These are phyloP conservation scores for Penicillium verrucosum DNA, from an alignment of 2,329 filamentous ascomycete species.

Conservation along the genomic window DNA sequence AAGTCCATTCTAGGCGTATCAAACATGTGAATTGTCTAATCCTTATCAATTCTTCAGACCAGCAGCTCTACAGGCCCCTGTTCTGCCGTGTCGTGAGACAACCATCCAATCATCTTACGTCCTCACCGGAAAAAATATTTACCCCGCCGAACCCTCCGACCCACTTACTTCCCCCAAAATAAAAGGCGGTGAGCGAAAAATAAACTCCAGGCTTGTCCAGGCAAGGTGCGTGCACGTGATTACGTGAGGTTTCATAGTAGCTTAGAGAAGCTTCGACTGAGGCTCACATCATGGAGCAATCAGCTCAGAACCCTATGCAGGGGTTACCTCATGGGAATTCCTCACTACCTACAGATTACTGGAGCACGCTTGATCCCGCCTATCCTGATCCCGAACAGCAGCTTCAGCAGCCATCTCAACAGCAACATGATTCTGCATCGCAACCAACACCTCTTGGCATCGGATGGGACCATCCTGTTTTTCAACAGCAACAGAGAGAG, in stretches of 20 bases:
- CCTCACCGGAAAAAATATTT: constrained; percentile 2
- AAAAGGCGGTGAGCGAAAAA: constrained; percentile 10
- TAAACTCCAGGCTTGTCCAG: neutral
- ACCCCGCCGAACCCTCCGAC: neutral
- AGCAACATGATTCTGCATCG: constrained; percentile 17
- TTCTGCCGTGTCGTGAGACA: constrained; percentile 3
- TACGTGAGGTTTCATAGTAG: constrained; percentile 2
- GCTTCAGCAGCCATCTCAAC: constrained; percentile 27
- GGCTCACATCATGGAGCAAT: constrained; percentile 36
- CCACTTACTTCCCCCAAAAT: neutral
- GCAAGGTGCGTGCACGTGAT: constrained; percentile 10
- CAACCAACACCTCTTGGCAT: constrained; percentile 34
- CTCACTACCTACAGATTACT: constrained; percentile 36
- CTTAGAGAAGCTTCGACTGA: constrained; percentile 6
- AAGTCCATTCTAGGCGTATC: constrained; percentile 10
- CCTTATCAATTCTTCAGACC: constrained; percentile 12
- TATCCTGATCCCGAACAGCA: constrained; percentile 29
- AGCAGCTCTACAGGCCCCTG: constrained; percentile 4
- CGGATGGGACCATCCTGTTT: constrained; percentile 38
- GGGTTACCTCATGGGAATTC: constrained; percentile 28
- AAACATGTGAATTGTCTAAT: constrained; percentile 12
- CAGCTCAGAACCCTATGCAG: constrained; percentile 30
- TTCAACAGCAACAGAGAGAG: constrained; percentile 31
- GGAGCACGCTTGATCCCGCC: constrained; percentile 35
- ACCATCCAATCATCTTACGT: constrained; percentile 7